Base-by-base conservation (phyloP, 2,329 filamentous ascomycete genomes). In the Stemphylium vesicarium region DNA sequence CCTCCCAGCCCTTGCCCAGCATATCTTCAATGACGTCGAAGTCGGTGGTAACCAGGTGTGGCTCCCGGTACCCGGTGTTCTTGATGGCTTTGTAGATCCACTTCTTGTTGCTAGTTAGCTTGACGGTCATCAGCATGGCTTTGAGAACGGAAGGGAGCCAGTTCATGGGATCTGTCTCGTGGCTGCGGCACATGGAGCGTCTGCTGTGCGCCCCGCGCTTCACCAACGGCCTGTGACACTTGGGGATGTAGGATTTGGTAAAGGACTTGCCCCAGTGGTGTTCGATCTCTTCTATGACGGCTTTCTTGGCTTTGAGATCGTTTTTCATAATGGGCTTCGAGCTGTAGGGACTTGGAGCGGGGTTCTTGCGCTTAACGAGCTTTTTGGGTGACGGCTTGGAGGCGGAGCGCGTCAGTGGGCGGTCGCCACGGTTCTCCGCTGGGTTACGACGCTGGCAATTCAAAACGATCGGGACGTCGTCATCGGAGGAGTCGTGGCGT, bases 1-100 rank as follows among this genome's bases (percentile, higher is more conserved):
- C 53, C 2, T 51, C 44, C 70, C 69, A 73, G 2, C 64, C 59
- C 33, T 62, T 62, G 12, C 63, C 53, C 8, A 73, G 42, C 57
- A 73, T 65, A 16, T 72, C 70, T 29, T 74, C 70, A n/a, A 73
- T 68, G 20, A 73, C 61, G 51, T 72, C 70, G 11, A 73, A 71
- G 42, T 73, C 70, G 0, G 71, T 70, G 1, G 64, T 71, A 3
- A 68, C 68, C 0, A 74, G 56, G 54, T 74, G 69, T 4, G 68
- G 70, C 55, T 72, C 73, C 9, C 68, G 63, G 35, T 72, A 71
- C 1, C 69, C 67, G 0, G 70, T 74, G 39, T 70, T 50, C 52
- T 65, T 67, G 47, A 69, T 72, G 2, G 64, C 60, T 10, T 68
- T 65, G 41, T 60, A 63, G 13, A 74, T 35, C 56, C 55, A 62